phyloP scores from a whole-genome alignment of 139 green algal genomes.

The Ettlia oleoabundans region DNA sequence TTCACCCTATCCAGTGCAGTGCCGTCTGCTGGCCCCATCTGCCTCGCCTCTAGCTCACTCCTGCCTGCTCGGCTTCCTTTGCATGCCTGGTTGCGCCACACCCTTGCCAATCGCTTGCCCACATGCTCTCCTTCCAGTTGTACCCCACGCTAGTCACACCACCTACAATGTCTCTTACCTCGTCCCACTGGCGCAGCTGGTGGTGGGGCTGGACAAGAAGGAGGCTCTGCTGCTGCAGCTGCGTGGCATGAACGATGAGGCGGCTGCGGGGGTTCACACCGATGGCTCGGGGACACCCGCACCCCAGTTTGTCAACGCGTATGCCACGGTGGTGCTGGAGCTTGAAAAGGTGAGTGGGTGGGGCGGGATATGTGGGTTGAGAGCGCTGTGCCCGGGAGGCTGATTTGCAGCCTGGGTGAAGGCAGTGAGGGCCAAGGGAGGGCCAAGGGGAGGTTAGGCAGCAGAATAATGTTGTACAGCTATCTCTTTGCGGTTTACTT shows the following conservation, averaged over 20 bases:
- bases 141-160: too few relatives aligned
- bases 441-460: too few relatives aligned
- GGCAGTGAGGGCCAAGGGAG: too few relatives aligned
- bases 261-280: slow-evolving; percentile 51
- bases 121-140: background rate
- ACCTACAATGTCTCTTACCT: too few relatives aligned
- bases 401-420: too few relatives aligned
- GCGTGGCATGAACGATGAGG: slow-evolving; percentile 70
- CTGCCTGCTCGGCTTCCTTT: background rate
- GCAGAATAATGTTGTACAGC: too few relatives aligned
- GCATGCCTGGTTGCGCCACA: background rate
- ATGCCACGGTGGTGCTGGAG: slow-evolving; percentile 62
- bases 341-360: slow-evolving; percentile 26
- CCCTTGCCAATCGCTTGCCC: background rate
- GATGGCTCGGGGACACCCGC: slow-evolving; percentile 26
- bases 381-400: background rate
- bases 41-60: too few relatives aligned
- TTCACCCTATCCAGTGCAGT: too few relatives aligned
- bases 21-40: too few relatives aligned
- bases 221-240: slow-evolving; percentile 69
- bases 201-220: slow-evolving; percentile 65
- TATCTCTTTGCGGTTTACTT: too few relatives aligned
- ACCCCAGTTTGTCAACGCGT: slow-evolving; percentile 55
- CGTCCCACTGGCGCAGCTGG: slow-evolving; percentile 28
- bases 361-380: background rate